Evolutionary conservation across 1,284 basidiomycete species (phyloP).

Genomic region (Phlebopus sp.): DNA sequence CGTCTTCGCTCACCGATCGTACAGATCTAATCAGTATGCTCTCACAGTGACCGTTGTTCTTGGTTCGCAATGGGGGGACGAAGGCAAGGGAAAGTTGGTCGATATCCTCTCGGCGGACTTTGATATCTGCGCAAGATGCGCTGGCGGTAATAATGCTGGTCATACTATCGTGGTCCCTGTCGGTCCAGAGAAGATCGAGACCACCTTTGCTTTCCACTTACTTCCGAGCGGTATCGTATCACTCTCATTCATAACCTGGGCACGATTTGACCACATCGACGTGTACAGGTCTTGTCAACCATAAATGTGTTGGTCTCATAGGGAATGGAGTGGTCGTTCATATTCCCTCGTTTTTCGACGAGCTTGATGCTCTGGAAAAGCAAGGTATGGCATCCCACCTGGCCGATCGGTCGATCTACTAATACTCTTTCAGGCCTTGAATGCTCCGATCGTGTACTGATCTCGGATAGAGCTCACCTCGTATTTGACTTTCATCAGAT

Average conservation of each 20-base stretch:
- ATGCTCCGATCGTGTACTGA: conserved; percentile 82
- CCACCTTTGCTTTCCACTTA: conserved; percentile 94
- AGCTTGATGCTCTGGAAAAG: conserved; percentile 83
- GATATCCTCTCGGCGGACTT: conserved; percentile 87
- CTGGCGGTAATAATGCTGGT: conserved; percentile 98
- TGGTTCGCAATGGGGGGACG: conserved; percentile 93
- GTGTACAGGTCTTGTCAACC: conserved; percentile 81
- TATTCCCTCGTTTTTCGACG: conserved; percentile 91
- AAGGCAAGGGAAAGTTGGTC: conserved; percentile 95
- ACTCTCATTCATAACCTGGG: background rate
- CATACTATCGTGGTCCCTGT: conserved; percentile 94
- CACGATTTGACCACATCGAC: background rate
- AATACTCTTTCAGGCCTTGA: conserved; percentile 65
- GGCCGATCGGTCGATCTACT: conserved; percentile 1
- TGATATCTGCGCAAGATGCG: conserved; percentile 94
- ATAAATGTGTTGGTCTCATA: conserved; percentile 83
- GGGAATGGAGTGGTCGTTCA: conserved; percentile 95
- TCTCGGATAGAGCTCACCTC: conserved; percentile 95
- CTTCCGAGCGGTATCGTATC: conserved; percentile 79
- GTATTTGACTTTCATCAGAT: conserved; percentile 99
- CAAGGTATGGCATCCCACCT: conserved; percentile 60
- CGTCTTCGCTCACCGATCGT: background rate
- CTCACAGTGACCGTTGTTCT: conserved; percentile 74
- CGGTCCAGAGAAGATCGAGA: conserved; percentile 65
- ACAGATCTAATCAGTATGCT: conserved; percentile 9